A percentile compares a stretch with the other conserved stretches of the same genome.
Evolutionary conservation across 306 rosid species (phyloP).

Genomic region (Vigna mungo): DNA sequence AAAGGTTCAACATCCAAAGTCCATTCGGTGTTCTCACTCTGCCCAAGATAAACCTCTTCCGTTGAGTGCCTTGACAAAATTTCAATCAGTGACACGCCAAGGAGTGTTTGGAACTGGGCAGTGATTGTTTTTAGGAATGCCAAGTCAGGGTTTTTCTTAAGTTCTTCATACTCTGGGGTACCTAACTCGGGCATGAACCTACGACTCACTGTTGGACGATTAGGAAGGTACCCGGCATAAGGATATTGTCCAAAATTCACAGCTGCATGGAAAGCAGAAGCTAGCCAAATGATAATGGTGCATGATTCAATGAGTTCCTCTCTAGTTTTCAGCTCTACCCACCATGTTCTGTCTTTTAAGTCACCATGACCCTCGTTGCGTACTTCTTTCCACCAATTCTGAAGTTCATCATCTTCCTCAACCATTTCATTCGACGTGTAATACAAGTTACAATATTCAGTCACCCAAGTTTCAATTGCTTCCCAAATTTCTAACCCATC

Average conservation of each 20-base stretch:
- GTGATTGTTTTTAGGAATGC: constrained; percentile 91
- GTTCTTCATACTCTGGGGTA: constrained; percentile 74
- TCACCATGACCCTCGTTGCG: constrained; percentile 88
- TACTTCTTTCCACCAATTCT: constrained; percentile 83
- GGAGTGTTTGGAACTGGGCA: constrained; percentile 84
- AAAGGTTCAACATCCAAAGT: constrained; percentile 63
- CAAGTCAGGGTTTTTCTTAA: constrained; percentile 66
- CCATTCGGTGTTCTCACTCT: constrained; percentile 70
- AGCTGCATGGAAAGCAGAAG: constrained; percentile 97
- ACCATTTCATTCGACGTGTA: constrained; percentile 60
- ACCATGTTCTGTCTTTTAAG: constrained; percentile 72
- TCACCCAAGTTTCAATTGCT: constrained; percentile 82
- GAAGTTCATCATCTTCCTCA: constrained; percentile 66
- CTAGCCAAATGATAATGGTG: constrained; percentile 88
- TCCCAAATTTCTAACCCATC: constrained; percentile 93
- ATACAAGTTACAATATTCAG: constrained; percentile 71
- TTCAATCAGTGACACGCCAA: constrained; percentile 88
- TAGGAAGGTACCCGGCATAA: constrained; percentile 92
- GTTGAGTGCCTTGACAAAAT: constrained; percentile 81
- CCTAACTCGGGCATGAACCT: constrained; percentile 97
- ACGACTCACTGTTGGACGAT: constrained; percentile 93
- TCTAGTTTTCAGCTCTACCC: constrained; percentile 76
- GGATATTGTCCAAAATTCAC: constrained; percentile 95
- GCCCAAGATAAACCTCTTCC: constrained; percentile 93
- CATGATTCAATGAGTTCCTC: constrained; percentile 69